Evolutionary conservation across 352 stramenopile species (phyloP).

Genomic region (Globisporangium mamillatum): DNA sequence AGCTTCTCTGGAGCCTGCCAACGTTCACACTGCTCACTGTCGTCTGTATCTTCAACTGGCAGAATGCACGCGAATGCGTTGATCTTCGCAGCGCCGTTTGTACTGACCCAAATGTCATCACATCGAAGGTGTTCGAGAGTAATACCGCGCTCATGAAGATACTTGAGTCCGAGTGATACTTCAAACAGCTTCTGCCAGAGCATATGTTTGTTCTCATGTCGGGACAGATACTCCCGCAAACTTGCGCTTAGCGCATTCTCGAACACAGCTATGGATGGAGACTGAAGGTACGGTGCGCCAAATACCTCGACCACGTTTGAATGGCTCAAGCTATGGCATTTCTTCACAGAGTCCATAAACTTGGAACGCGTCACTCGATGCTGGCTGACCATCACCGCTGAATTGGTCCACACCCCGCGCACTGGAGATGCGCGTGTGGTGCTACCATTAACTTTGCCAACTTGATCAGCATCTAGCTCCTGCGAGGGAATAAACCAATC

Average conservation of each 20-base stretch:
- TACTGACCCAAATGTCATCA: conserved; percentile 1
- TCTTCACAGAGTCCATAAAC: neutral
- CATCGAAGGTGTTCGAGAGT: conserved; percentile 2
- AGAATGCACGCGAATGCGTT: neutral
- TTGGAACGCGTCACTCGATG: neutral
- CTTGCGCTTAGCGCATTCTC: neutral
- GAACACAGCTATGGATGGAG: neutral
- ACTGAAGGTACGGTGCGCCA: neutral
- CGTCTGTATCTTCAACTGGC: too few relatives aligned
- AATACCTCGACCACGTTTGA: conserved; percentile 8
- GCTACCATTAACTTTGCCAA: neutral
- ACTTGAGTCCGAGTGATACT: conserved; percentile 8
- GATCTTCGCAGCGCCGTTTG: neutral
- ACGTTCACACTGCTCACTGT: neutral
- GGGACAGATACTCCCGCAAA: neutral
- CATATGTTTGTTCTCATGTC: neutral
- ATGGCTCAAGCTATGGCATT: neutral
- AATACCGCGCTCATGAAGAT: conserved; percentile 1
- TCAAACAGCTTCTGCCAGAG: conserved; percentile 5
- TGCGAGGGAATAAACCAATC: neutral
- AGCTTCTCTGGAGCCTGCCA: neutral
- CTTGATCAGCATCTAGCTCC: too few relatives aligned
- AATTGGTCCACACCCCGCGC: neutral
- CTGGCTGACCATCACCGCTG: neutral
- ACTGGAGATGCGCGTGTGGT: too few relatives aligned